Base-by-base conservation (phyloP, 345 rosid genomes). In the Citrus australasica region DNA sequence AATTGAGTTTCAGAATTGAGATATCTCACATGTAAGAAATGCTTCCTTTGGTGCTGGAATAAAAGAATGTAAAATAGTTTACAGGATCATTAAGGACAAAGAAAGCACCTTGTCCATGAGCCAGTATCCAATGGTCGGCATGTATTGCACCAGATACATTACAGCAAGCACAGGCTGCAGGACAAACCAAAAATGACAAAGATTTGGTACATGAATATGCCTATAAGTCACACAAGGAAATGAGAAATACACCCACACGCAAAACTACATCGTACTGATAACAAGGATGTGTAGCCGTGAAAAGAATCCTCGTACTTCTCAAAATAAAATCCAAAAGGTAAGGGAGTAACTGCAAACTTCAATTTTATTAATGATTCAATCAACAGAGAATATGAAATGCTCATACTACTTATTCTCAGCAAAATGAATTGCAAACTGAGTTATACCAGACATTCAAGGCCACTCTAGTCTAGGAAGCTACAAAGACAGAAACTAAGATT, bases 41-140 rank as follows among this genome's bases (percentile, higher is more conserved):
- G 27, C 9, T 60, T 24, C 19, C 9, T 1, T 19, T 5, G 17
- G 17, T 40, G 9, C 25, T 22, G 33, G 53, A 35, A 66, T 11
- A 27, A 46, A 35, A 59, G 25, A 2, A 67, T 16, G 24, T 11
- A 79, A 79, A 35, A 56, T 38, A 33, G 65, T 55, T 46, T 48
- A 4, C 7, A 58, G 58, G 63, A n/a, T 21, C 27, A 69, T 61
- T 8, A 21, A 74, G 46, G 48, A 78, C 63, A 51, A 58, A 64
- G 68, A 78, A 78, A 62, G 78, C 90, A 94, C 97, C 97, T 90
- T 92, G 89, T 95, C 99, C 96, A 95, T 95, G 67, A 95, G 90
- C 97, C 97, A 93, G 79, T 86, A 89, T 82, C 98, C 99, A 59
- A 93, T 69, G 28, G 84, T 85, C 46, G 97, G 98, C 91, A 93